Conservation (phyloP, 2,329 filamentous ascomycete species). For the Exophiala xenobiotica region DNA sequence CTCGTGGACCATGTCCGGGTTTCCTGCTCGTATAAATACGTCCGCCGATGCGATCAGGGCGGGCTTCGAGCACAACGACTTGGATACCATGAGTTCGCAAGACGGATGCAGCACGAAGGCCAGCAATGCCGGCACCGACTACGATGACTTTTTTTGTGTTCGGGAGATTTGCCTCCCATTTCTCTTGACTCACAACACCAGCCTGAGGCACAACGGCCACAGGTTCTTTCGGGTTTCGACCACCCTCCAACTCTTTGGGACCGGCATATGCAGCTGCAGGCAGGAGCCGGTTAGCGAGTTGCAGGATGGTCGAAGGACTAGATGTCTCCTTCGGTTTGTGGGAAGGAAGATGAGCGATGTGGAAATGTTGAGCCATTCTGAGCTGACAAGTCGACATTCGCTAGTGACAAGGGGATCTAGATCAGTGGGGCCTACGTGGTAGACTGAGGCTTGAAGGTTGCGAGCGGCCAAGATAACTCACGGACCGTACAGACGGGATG, state of each 20-base stretch:
- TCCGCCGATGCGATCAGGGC: conserved; percentile 37
- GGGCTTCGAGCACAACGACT: conserved; percentile 38
- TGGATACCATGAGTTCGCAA: conserved; percentile 37
- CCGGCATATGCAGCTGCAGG: conserved; percentile 15
- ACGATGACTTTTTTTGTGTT: conserved; percentile 35
- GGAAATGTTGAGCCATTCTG: conserved; percentile 35
- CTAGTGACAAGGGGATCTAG: conserved; percentile 14
- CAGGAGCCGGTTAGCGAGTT: conserved; percentile 27
- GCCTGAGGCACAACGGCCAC: conserved; percentile 5
- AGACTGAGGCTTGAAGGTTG: conserved; percentile 4
- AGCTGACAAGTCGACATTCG: conserved; percentile 35
- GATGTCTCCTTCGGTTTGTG: conserved; percentile 32
- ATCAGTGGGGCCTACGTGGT: conserved; percentile 3
- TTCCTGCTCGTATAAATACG: conserved; percentile 43
- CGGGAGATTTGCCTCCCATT: conserved; percentile 15
- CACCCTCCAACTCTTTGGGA: conserved; percentile 28
- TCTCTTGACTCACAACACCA: conserved; percentile 27
- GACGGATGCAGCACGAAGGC: conserved; percentile 38
- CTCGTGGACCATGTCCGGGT: conserved; percentile 37
- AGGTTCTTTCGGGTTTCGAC: conserved; percentile 28
- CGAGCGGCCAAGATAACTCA: not conserved
- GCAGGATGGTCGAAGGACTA: conserved; percentile 30
- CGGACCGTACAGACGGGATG: not conserved
- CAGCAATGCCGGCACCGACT: conserved; percentile 39
- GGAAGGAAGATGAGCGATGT: conserved; percentile 26